phyloP scores from a whole-genome alignment of 2,329 filamentous ascomycete species.

The Diplodia intermedia region DNA sequence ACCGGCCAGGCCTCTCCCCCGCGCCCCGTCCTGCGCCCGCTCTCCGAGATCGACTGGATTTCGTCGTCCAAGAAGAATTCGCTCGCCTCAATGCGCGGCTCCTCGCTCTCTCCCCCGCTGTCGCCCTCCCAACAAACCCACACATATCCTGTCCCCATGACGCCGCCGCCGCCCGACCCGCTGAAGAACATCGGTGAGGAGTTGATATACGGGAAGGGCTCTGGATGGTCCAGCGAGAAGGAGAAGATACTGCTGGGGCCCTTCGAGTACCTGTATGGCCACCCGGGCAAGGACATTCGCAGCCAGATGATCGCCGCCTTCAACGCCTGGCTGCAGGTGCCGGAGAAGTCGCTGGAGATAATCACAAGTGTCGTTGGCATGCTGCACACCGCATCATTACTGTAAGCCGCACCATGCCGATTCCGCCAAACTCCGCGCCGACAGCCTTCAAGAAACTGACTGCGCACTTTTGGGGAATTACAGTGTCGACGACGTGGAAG shows the following conservation, averaged over 20 bases:
- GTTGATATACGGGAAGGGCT: slow-evolving; percentile 51
- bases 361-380: slow-evolving; percentile 83
- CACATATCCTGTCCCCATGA: slow-evolving; percentile 42
- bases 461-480: background rate
- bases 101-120: slow-evolving; percentile 32
- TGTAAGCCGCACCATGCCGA: slow-evolving; percentile 51
- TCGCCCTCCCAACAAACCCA: slow-evolving; percentile 35
- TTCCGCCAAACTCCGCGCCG: background rate
- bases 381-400: slow-evolving; percentile 82
- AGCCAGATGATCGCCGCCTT: slow-evolving; percentile 80
- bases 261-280: slow-evolving; percentile 78
- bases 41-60: slow-evolving; percentile 51
- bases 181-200: slow-evolving; percentile 44
- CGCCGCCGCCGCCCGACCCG: slow-evolving; percentile 40
- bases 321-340: slow-evolving; percentile 80
- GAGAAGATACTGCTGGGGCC: slow-evolving; percentile 79
- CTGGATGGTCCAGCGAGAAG: slow-evolving; percentile 74
- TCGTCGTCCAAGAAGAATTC: slow-evolving; percentile 46
- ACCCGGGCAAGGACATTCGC: slow-evolving; percentile 86
- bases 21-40: slow-evolving; percentile 43
- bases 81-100: slow-evolving; percentile 34
- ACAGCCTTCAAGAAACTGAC: background rate
- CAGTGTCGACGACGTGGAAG: slow-evolving; percentile 83
- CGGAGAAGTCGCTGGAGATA: slow-evolving; percentile 69
- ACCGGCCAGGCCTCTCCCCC: slow-evolving; percentile 36